A percentile compares a stretch with the other conserved stretches of the same genome.
phyloP scores from a whole-genome alignment of 495 filamentous ascomycete genomes.

The Acidiella bohemica region DNA sequence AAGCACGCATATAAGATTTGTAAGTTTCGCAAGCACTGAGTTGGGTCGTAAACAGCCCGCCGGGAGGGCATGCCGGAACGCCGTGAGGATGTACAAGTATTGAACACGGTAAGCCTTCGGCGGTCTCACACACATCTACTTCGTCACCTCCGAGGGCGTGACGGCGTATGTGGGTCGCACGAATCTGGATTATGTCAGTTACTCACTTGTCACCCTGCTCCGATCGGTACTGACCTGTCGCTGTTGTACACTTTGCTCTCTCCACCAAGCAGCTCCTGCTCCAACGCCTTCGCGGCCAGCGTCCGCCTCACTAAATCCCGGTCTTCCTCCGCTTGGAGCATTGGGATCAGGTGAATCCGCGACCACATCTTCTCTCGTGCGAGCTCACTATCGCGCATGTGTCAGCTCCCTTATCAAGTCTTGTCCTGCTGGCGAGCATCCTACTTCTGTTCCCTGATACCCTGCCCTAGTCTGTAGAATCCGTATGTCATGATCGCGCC shows the following conservation, averaged over 20 bases:
- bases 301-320: constrained; percentile 79
- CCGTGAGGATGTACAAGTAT: too few species aligned
- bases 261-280: constrained; percentile 75
- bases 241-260: constrained; percentile 74
- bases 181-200: constrained; percentile 35
- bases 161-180: constrained; percentile 58
- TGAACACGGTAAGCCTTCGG: too few species aligned
- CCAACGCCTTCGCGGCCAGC: constrained; percentile 72
- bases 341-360: constrained; percentile 78
- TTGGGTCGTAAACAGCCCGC: too few species aligned
- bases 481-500: constrained; percentile 71
- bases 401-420: too few species aligned
- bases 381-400: constrained; percentile 75
- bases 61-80: too few species aligned
- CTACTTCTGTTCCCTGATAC: constrained; percentile 81
- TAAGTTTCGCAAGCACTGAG: too few species aligned
- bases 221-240: constrained; percentile 51
- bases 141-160: constrained; percentile 40
- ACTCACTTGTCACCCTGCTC: not conserved
- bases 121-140: constrained; percentile 28
- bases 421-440: too few species aligned
- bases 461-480: constrained; percentile 66
- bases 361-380: constrained; percentile 96
- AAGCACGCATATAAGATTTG: too few species aligned
- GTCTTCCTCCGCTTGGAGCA: constrained; percentile 92